Percentiles rank a stretch among this genome's conserved stretches.
Conservation (phyloP, 345 rosid genomes). For the Brassica incana region DNA sequence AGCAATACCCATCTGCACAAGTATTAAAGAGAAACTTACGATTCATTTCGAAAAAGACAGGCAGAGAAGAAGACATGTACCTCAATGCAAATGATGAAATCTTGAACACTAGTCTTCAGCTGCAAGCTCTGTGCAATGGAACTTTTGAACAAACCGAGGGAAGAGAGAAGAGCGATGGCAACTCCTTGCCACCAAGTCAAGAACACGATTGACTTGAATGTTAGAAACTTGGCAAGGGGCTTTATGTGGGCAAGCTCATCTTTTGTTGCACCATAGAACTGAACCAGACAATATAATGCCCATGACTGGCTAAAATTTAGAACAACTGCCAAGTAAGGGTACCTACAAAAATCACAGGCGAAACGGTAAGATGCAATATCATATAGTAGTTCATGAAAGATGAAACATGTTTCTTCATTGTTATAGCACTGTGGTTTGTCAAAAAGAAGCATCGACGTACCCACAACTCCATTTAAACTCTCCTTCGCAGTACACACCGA, state of each 20-base stretch:
- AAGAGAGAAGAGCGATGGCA: slow-evolving; percentile 81
- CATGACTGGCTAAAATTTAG: slow-evolving; percentile 98
- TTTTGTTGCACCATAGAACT: slow-evolving; percentile 83
- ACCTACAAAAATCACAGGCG: slow-evolving; percentile 55
- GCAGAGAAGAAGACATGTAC: slow-evolving; percentile 14
- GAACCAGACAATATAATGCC: slow-evolving; percentile 97
- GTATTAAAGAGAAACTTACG: slow-evolving; percentile 41
- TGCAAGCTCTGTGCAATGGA: slow-evolving; percentile 81
- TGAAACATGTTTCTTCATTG: not conserved
- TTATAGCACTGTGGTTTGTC: not conserved
- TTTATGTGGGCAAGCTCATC: slow-evolving; percentile 90
- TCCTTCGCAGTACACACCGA: slow-evolving; percentile 92
- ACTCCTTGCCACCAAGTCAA: slow-evolving; percentile 99
- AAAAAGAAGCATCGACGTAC: slow-evolving; percentile 50
- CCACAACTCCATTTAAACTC: slow-evolving; percentile 92
- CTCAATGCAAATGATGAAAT: slow-evolving; percentile 60
- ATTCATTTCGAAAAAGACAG: slow-evolving; percentile 11
- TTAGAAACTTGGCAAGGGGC: slow-evolving; percentile 90
- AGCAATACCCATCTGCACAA: slow-evolving; percentile 95
- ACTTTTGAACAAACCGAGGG: slow-evolving; percentile 85
- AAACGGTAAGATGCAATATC: slow-evolving; percentile 16
- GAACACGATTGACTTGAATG: slow-evolving; percentile 93
- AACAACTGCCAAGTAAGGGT: slow-evolving; percentile 93
- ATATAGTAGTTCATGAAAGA: slow-evolving; percentile 1
- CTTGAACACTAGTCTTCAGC: slow-evolving; percentile 89